Percentiles rank a stretch among this genome's conserved stretches.
These are phyloP conservation scores for Eucalyptus polybractea DNA, from an alignment of 345 rosid species.

Conservation along the genomic window DNA sequence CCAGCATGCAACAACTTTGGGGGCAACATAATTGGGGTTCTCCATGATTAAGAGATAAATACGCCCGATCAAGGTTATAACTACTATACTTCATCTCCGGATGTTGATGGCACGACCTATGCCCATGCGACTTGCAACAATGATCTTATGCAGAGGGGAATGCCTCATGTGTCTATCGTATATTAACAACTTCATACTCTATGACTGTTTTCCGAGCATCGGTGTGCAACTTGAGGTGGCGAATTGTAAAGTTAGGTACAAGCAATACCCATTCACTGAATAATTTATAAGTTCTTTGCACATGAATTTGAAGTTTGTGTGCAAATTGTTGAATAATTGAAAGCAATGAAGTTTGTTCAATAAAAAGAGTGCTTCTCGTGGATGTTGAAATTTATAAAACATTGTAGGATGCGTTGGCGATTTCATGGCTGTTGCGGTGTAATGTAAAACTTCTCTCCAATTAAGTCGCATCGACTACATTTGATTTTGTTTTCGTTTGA, in stretches of 20 bases:
- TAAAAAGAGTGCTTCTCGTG: no score
- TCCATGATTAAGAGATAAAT: neutral
- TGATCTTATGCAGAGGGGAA: neutral
- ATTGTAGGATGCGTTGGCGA: no score
- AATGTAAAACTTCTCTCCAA: no score
- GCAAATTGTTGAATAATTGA: neutral
- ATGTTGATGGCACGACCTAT: neutral
- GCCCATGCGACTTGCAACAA: neutral
- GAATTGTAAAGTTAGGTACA: neutral
- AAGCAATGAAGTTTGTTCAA: no score
- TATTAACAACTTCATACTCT: neutral
- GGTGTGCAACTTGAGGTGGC: neutral
- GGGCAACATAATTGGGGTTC: neutral
- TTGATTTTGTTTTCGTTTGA: no score
- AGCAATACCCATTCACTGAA: neutral
- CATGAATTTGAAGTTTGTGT: neutral
- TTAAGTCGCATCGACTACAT: no score
- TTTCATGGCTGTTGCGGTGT: no score
- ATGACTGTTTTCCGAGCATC: neutral
- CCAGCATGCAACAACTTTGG: neutral
- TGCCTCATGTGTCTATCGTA: no score
- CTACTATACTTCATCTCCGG: neutral
- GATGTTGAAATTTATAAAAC: no score
- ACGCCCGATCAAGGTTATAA: neutral
- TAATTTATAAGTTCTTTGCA: neutral